These are phyloP conservation scores for Backusella morwellensis DNA, from an alignment of 192 early-diverging fungal species.

Conservation along the genomic window DNA sequence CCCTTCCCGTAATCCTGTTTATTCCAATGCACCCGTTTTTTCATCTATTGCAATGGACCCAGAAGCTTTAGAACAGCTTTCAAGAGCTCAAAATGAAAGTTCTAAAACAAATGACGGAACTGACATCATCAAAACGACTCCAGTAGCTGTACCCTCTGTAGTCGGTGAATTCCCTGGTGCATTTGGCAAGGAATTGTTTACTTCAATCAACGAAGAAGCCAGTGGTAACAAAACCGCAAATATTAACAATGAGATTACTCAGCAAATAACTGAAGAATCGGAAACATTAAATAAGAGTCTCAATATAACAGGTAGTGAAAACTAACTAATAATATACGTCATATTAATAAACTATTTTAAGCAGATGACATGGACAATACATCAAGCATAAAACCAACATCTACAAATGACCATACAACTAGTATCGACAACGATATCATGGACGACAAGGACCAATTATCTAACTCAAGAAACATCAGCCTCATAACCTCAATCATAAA, in stretches of 20 bases:
- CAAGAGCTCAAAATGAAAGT: background rate
- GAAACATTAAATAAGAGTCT: background rate
- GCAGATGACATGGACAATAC: background rate
- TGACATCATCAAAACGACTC: background rate
- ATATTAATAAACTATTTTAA: background rate
- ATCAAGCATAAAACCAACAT: background rate
- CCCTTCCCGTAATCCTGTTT: background rate
- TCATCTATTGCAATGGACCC: background rate
- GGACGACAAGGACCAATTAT: background rate
- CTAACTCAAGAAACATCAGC: background rate
- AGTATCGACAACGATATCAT: background rate
- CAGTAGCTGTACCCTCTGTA: background rate
- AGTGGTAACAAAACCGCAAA: background rate
- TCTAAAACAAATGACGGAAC: background rate
- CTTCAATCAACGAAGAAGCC: background rate
- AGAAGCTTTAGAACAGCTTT: too few species aligned
- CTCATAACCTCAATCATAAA: too few species aligned
- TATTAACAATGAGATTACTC: too few species aligned
- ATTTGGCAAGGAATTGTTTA: background rate
- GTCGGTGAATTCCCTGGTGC: background rate
- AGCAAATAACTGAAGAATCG: background rate
- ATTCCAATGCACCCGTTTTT: background rate
- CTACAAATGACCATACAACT: background rate
- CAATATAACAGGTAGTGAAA: background rate
- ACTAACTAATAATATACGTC: background rate